Conservation (phyloP, 2,329 filamentous ascomycete species). For the Neofusicoccum laricinum region DNA sequence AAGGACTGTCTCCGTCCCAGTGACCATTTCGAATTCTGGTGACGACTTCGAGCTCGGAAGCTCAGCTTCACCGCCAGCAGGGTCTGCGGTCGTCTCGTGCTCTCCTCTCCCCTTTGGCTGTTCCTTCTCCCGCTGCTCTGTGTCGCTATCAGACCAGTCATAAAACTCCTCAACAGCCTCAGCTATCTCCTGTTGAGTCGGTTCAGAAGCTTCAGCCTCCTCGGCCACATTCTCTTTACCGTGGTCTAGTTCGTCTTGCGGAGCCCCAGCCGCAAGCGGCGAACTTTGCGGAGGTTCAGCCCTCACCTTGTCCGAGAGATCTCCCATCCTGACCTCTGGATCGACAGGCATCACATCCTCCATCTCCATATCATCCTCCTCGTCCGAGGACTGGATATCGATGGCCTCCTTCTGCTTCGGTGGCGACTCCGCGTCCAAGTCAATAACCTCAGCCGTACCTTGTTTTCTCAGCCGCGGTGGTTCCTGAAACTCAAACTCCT, state of each 20-base stretch:
- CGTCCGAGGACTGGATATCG: conserved; percentile 62
- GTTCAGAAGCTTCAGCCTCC: background rate
- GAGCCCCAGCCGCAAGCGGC: background rate
- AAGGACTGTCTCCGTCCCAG: background rate
- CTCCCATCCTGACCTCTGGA: conserved; percentile 37
- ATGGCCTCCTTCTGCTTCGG: conserved; percentile 52
- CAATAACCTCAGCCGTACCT: conserved; percentile 47
- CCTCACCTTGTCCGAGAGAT: conserved; percentile 43
- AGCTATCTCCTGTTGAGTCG: background rate
- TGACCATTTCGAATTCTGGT: conserved; percentile 52
- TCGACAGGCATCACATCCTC: conserved; percentile 33
- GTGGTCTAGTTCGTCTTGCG: background rate
- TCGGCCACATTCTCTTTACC: background rate
- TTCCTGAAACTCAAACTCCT: conserved; percentile 65
- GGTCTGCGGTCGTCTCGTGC: background rate
- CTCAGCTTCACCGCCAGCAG: conserved; percentile 20
- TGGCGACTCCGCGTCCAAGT: conserved; percentile 39
- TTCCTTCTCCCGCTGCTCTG: background rate
- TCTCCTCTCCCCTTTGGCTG: background rate
- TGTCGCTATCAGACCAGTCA: conserved; percentile 54
- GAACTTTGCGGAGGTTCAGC: conserved; percentile 38
- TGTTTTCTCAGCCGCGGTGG: conserved; percentile 57
- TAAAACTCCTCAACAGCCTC: background rate
- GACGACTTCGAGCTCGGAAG: conserved; percentile 36
- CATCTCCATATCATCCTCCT: conserved; percentile 42